These are phyloP conservation scores for Casuarina equisetifolia DNA, from an alignment of 306 rosid species.

Conservation along the genomic window DNA sequence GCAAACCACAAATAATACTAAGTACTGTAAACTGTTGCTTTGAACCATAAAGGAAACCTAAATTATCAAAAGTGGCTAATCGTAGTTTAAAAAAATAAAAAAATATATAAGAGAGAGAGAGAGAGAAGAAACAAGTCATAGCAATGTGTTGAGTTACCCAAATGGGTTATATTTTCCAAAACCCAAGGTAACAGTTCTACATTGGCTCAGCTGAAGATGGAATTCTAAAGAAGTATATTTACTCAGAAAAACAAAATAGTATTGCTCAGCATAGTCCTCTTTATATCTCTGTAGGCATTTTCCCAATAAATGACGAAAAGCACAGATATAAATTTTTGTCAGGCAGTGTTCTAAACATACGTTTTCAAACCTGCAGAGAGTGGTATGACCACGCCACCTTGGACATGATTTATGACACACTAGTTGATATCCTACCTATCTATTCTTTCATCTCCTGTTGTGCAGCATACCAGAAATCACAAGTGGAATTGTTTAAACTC, in stretches of 20 bases:
- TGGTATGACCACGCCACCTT: conserved; percentile 1
- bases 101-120: background rate
- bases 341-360: background rate
- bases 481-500: background rate
- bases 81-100: conserved; percentile 2
- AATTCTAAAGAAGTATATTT: background rate
- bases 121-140: too few species aligned
- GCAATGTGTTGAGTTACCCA: background rate
- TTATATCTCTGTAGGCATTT: background rate
- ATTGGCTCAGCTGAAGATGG: background rate
- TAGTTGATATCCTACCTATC: conserved; percentile 6
- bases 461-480: background rate
- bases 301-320: background rate
- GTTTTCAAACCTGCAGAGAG: background rate
- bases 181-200: background rate
- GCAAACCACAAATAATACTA: conserved; percentile 16
- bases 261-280: background rate
- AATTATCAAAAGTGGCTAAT: conserved; percentile 11
- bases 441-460: background rate
- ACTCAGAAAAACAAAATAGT: background rate
- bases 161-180: background rate
- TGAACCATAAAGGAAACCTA: background rate
- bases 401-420: background rate
- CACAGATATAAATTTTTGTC: background rate
- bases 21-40: background rate